These are phyloP conservation scores for Trichoderma lentiforme DNA, from an alignment of 2,329 filamentous ascomycete species.

Conservation along the genomic window DNA sequence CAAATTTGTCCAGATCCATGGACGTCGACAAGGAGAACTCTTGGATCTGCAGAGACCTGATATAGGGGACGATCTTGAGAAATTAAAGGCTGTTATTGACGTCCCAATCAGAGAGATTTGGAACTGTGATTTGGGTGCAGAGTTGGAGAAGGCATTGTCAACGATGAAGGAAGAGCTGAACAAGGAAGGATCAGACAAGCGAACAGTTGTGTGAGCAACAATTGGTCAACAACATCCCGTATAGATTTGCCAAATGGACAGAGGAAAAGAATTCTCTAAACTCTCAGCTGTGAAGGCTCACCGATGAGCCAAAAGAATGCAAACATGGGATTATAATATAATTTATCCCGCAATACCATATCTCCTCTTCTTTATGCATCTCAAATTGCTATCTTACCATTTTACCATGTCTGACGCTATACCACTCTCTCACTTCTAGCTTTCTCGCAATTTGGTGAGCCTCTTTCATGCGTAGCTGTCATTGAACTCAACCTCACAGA, in stretches of 20 bases:
- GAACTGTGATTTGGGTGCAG: not conserved
- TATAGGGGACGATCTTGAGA: constrained; percentile 15
- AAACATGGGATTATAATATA: not conserved
- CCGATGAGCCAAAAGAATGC: not conserved
- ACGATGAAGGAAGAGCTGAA: not conserved
- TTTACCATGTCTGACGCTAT: not conserved
- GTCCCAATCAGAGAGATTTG: constrained; percentile 11
- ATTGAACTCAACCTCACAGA: no score
- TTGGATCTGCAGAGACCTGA: constrained; percentile 15
- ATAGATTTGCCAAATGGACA: not conserved
- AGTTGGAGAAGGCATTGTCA: constrained; percentile 1
- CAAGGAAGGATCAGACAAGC: not conserved
- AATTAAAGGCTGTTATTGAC: constrained; percentile 10
- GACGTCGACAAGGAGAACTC: constrained; percentile 19
- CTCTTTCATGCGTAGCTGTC: no score
- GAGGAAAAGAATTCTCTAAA: not conserved
- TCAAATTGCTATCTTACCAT: not conserved
- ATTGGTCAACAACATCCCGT: not conserved
- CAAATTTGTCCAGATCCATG: constrained; percentile 18
- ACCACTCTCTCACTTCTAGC: no score
- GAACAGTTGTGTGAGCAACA: not conserved
- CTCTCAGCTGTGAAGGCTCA: not conserved
- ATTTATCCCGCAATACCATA: not conserved
- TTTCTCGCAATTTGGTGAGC: no score
- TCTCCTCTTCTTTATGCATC: not conserved